Percentiles rank a stretch among this genome's conserved stretches.
Evolutionary conservation across 352 stramenopile genomes (phyloP).

Genomic region (Phytophthora uliginosa): DNA sequence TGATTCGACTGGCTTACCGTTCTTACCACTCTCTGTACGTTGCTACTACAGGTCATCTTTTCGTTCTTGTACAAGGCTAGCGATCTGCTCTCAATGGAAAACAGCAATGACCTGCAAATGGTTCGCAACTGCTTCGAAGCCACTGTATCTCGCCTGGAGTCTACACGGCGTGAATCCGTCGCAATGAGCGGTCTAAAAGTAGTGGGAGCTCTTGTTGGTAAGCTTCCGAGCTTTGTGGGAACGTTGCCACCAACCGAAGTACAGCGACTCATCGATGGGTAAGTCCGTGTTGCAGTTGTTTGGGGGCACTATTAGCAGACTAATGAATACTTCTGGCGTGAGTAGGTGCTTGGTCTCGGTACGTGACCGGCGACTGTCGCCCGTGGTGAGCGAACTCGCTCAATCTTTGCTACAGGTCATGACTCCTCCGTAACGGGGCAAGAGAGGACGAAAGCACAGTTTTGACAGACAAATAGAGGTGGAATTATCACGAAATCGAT

Average conservation of each 20-base stretch:
- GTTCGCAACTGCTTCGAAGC: conserved; percentile 36
- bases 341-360: conserved; percentile 48
- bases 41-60: conserved; percentile 50
- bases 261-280: conserved; percentile 48
- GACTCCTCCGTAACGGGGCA: conserved; percentile 20
- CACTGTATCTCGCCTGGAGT: conserved; percentile 30
- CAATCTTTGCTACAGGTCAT: conserved; percentile 66
- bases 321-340: background rate
- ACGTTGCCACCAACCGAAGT: conserved; percentile 31
- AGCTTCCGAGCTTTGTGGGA: conserved; percentile 51
- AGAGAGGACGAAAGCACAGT: background rate
- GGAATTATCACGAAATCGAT: background rate
- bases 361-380: conserved; percentile 39
- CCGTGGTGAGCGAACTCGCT: conserved; percentile 49
- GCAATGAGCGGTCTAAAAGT: conserved; percentile 71
- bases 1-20: background rate
- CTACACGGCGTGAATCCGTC: conserved; percentile 41
- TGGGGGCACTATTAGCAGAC: background rate
- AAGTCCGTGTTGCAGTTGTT: background rate
- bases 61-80: conserved; percentile 56
- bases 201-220: conserved; percentile 60
- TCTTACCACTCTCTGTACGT: conserved; percentile 8
- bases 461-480: conserved; percentile 11
- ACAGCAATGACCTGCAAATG: conserved; percentile 29
- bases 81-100: conserved; percentile 30